Conservation (phyloP, 1,284 basidiomycete genomes). For the Pulchroboletus neoregius region DNA sequence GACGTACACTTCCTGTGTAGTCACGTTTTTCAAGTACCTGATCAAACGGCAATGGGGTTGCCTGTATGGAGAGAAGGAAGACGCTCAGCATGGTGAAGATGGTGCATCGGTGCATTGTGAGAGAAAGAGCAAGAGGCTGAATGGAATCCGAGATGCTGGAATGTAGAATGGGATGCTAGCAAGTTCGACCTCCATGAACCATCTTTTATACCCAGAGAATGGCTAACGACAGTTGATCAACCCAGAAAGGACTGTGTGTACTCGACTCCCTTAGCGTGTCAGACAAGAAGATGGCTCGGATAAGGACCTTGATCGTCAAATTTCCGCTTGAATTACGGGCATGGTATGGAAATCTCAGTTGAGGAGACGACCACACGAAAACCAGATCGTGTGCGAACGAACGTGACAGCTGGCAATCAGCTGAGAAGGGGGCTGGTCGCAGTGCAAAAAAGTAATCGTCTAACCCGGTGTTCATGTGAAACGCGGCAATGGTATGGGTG, state of each 20-base stretch:
- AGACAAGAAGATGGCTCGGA: not conserved
- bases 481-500: not conserved
- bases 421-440: not conserved
- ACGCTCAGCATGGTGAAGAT: slow-evolving; percentile 41
- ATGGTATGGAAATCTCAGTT: too few species aligned
- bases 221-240: too few species aligned
- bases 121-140: not conserved
- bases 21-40: slow-evolving; percentile 32
- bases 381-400: not conserved
- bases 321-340: not conserved
- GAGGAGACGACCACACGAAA: not conserved
- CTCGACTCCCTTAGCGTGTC: not conserved
- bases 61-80: slow-evolving; percentile 40
- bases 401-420: not conserved
- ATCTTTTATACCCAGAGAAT: slow-evolving; percentile 16
- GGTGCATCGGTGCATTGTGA: slow-evolving; percentile 37
- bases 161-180: too few species aligned
- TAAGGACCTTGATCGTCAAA: not conserved
- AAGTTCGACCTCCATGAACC: too few species aligned
- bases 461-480: not conserved
- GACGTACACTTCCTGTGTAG: slow-evolving; percentile 42
- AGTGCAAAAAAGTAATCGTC: not conserved
- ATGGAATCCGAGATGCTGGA: too few species aligned
- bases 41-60: slow-evolving; percentile 39
- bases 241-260: not conserved